A percentile compares a stretch with the other conserved stretches of the same genome.
Evolutionary conservation across 2,329 filamentous ascomycete genomes (phyloP).

Genomic region (Zalaria obscura): DNA sequence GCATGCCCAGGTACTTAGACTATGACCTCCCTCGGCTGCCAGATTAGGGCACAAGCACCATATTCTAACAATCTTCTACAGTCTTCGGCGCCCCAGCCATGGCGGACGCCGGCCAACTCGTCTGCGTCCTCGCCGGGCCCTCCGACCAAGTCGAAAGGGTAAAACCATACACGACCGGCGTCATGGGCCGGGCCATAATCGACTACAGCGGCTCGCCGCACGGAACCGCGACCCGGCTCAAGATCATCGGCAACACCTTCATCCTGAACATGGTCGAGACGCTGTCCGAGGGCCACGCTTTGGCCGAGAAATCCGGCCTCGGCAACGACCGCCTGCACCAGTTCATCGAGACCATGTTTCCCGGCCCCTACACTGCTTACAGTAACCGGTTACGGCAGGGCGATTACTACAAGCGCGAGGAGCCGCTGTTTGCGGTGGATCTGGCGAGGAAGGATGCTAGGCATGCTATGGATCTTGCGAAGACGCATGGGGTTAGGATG

Average conservation of each 20-base stretch:
- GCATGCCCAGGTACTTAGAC: conserved; percentile 48
- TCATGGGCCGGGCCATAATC: conserved; percentile 55
- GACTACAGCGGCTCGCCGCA: conserved; percentile 57
- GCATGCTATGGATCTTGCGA: conserved; percentile 57
- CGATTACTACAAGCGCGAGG: conserved; percentile 61
- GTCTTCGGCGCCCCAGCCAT: conserved; percentile 60
- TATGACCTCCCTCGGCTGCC: too few species aligned
- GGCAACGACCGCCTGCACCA: conserved; percentile 55
- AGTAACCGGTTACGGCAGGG: conserved; percentile 59
- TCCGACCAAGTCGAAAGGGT: conserved; percentile 46
- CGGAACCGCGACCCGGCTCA: conserved; percentile 55
- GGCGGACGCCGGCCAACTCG: conserved; percentile 55
- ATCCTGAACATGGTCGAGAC: conserved; percentile 71
- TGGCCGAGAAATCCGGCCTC: conserved; percentile 69
- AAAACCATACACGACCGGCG: conserved; percentile 56
- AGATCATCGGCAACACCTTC: conserved; percentile 79
- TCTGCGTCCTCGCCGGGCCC: conserved; percentile 60
- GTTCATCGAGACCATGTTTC: conserved; percentile 61
- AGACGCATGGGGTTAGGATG: conserved; percentile 46
- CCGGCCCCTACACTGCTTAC: conserved; percentile 62
- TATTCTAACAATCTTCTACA: conserved; percentile 5
- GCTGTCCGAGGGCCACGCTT: conserved; percentile 60
- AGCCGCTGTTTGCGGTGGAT: conserved; percentile 71
- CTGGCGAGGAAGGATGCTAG: conserved; percentile 69
- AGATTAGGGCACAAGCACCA: background rate